Evolutionary conservation across 1,284 basidiomycete genomes (phyloP), one percentile per base, ranked within the genome.

Genomic region (Puccinia hordei): DNA sequence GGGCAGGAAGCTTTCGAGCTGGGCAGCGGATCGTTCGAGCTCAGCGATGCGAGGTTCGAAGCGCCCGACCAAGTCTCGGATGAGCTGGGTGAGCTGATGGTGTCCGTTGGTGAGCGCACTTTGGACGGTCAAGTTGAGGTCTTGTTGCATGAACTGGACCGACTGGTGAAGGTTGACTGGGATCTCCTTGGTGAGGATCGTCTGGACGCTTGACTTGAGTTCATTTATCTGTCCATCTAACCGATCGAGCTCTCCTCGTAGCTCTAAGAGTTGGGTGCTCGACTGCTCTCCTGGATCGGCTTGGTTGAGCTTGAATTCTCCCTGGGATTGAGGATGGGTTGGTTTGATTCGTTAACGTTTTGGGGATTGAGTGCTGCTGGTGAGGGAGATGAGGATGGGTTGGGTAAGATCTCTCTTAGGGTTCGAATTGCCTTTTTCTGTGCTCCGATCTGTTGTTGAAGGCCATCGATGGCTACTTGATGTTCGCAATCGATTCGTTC

Each of bases 121-220:
- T 2, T 51, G 68, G 24, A 46, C 68, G 41, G 68, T 46, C 2
- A 24, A 1, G 19, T 51, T 27, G 46, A 69, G 24, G 44, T 69
- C 68, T 51, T 69, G 68, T 33, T 69, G 68, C 5, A 69, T 69
- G 8, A 69, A 22, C 46, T 24, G 22, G 38, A 69, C 68, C 4
- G 68, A 69, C 46, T 46, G n/a, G 17, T 69, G 44, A 4, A 69
- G 44, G 44, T 69, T 69, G 22, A 33, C 46, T 2, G 68, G 68
- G 44, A 69, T 69, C 44, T 69, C 68, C 44, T 51, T 51, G 17
- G 46, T 49, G 15, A 69, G 46, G 27, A 69, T 69, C 2, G 41
- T 69, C 17, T 24, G 27, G 27, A 69, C 46, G 27, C 27, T 69
- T 1, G 68, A 27, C 27, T 51, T 46, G 4, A 69, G n/a, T 19